Evolutionary conservation across 192 early-diverging fungal species (phyloP), one percentile per base, ranked within the genome.

Genomic region (Coemansia sp.): DNA sequence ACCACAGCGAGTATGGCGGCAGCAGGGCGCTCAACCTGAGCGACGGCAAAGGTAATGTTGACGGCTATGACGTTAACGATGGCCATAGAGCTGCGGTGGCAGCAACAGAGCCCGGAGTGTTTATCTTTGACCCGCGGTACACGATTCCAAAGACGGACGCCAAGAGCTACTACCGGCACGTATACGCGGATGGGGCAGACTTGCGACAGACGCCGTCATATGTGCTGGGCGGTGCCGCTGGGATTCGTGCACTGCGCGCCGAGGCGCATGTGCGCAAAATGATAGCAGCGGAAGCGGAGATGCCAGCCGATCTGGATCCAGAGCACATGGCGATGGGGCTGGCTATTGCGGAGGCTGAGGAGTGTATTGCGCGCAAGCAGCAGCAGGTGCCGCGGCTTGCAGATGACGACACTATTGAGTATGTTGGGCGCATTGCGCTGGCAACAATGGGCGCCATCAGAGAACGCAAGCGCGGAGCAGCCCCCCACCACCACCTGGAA

Each of bases 361-460:
- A 63, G 39, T 40, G 75, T 26, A 40, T 81, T 13, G 60, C 61
- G 45, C 73, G 67, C 54, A 81, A 81, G 66, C 37, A 64, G 5
- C 61, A 71, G 7, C 61, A 71, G 11, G 40, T 48, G 12, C 56
- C 55, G 5, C 51, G 10, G 51, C 42, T 81, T 22, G 55, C 46
- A 12, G 52, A 54, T 11, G 71, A 70, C 13, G 74, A 81, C n/a
- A 73, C 54, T 1, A 58, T 81, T 40, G 69, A 73, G 60, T 66
- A 65, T 36, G 52, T 81, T 2, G 78, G 72, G 9, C 68, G 54
- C 3, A 72, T 81, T 18, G 73, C 78, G 1, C 19, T 81, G 61
- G 78, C 78, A 11, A 76, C 78, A 11, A 46, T 81, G 13, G 69
- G 75, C 66, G 73, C 76, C 71, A 81, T 81, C 57, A 81, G 75